These are phyloP conservation scores for Alternaria gaisen DNA, from an alignment of 2,329 filamentous ascomycete species.

Conservation along the genomic window DNA sequence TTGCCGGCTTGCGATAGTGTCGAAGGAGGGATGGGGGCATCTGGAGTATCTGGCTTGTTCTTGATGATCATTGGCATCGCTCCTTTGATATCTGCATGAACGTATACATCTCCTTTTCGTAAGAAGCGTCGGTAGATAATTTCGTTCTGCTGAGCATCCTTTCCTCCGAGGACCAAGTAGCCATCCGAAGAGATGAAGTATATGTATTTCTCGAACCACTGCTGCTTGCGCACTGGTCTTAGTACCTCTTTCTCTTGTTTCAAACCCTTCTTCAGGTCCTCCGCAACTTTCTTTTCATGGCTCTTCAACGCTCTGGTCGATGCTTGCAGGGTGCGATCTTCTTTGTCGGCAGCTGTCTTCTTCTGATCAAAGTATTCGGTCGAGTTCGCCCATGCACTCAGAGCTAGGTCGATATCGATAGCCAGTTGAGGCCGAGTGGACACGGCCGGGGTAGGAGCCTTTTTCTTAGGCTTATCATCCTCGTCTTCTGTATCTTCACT, in stretches of 20 bases:
- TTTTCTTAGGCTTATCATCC: constrained; percentile 60
- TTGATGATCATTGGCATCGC: constrained; percentile 89
- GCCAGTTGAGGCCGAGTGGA: constrained; percentile 61
- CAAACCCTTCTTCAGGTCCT: constrained; percentile 84
- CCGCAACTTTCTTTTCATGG: constrained; percentile 85
- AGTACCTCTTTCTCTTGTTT: constrained; percentile 92
- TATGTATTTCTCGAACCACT: constrained; percentile 97
- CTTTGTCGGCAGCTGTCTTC: constrained; percentile 82
- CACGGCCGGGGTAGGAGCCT: constrained; percentile 47
- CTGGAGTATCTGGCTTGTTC: constrained; percentile 78
- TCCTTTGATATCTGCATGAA: constrained; percentile 87
- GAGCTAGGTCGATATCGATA: constrained; percentile 83
- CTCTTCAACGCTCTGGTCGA: constrained; percentile 86
- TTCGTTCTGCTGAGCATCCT: constrained; percentile 89
- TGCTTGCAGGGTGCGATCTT: constrained; percentile 84
- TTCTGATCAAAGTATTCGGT: constrained; percentile 92
- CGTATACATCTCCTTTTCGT: constrained; percentile 88
- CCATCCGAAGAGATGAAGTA: constrained; percentile 97
- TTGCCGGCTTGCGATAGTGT: constrained; percentile 91
- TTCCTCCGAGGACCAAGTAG: constrained; percentile 88
- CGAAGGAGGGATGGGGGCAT: constrained; percentile 88
- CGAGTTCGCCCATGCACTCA: constrained; percentile 89
- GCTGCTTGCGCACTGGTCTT: constrained; percentile 79
- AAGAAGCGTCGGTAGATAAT: constrained; percentile 88
- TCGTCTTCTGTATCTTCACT: constrained; percentile 69